These are phyloP conservation scores for Phyllostachys edulis DNA, from an alignment of 176 grass and related monocot species.

Conservation along the genomic window DNA sequence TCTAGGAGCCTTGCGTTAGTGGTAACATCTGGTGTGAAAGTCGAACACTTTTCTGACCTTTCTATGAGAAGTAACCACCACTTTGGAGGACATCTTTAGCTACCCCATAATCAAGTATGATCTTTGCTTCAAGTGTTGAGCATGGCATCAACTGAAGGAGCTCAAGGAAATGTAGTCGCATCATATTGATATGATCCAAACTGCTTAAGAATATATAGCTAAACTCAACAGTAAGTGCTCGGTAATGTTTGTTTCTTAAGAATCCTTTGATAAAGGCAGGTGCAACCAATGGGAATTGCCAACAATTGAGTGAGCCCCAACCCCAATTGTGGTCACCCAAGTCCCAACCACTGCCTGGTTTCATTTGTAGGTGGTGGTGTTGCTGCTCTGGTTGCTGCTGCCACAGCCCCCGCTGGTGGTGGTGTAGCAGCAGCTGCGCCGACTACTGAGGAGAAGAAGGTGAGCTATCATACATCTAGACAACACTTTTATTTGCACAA, in stretches of 20 bases:
- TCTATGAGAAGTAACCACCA: constrained; percentile 6
- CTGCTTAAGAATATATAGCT: not conserved
- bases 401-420: too few relatives aligned
- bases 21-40: constrained; percentile 31
- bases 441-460: too few relatives aligned
- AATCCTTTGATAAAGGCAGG: not conserved
- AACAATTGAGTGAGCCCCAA: not conserved
- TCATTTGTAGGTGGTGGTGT: too few relatives aligned
- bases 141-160: constrained; percentile 15
- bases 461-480: too few relatives aligned
- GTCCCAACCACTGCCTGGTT: not conserved
- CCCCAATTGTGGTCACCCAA: not conserved
- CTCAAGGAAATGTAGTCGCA: not conserved
- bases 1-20: constrained; percentile 12
- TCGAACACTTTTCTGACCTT: not conserved
- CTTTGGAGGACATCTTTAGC: constrained; percentile 1
- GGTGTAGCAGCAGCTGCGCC: too few relatives aligned
- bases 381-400: too few relatives aligned
- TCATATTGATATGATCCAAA: not conserved
- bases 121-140: constrained; percentile 39
- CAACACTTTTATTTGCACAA: too few relatives aligned
- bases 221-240: not conserved
- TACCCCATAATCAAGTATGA: not conserved
- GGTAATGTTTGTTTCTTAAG: not conserved
- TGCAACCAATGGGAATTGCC: not conserved